Conservation (phyloP, 345 rosid genomes). For the Gossypium turneri region DNA sequence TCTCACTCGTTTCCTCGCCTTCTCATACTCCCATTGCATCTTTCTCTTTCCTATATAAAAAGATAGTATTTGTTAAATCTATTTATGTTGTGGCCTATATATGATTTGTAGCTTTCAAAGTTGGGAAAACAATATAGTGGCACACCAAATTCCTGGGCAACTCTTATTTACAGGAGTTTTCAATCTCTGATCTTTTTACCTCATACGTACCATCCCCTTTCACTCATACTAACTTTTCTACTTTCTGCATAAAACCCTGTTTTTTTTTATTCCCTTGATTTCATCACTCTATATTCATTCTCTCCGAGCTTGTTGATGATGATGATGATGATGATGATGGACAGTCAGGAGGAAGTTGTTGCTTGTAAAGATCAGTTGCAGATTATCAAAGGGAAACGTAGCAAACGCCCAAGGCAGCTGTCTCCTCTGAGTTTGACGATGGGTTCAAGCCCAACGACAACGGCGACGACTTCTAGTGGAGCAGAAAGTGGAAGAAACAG, state of each 20-base stretch:
- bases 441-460: constrained; percentile 21
- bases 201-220: too few relatives aligned
- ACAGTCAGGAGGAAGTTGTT: constrained; percentile 29
- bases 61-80: neutral
- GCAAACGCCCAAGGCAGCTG: constrained; percentile 55
- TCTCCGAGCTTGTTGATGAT: neutral
- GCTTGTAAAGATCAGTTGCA: constrained; percentile 22
- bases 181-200: neutral
- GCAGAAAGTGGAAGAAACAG: constrained; percentile 25
- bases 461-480: constrained; percentile 9
- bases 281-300: neutral
- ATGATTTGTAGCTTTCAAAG: constrained; percentile 23
- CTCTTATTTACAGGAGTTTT: constrained; percentile 16
- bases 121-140: constrained; percentile 41
- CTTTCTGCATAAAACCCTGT: too few relatives aligned
- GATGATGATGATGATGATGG: constrained; percentile 22
- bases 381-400: constrained; percentile 65
- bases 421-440: constrained; percentile 41
- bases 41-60: neutral
- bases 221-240: too few relatives aligned
- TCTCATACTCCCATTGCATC: constrained; percentile 27
- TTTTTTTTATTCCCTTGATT: neutral
- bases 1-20: constrained; percentile 50
- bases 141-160: constrained; percentile 16
- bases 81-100: neutral